Conservation (phyloP, 2,329 filamentous ascomycete species). For the Truncatella angustata region DNA sequence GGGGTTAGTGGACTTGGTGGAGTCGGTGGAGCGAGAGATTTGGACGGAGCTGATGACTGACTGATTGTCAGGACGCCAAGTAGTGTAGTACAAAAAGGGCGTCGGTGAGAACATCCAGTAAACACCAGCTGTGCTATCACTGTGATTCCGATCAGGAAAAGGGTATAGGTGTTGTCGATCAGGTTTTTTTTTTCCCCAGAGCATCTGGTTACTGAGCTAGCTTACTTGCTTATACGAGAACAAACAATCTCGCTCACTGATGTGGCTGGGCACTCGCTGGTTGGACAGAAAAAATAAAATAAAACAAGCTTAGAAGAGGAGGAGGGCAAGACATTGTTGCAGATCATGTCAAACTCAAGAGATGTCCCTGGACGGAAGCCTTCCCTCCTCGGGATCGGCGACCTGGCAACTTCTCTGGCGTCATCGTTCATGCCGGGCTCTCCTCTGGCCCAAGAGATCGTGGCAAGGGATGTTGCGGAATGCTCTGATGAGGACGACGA, state of each 20-base stretch:
- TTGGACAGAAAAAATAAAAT: background rate
- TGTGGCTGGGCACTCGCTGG: background rate
- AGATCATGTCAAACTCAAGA: slow-evolving; percentile 21
- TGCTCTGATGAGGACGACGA: slow-evolving; percentile 54
- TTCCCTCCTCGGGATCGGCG: slow-evolving; percentile 15
- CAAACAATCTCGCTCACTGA: no score
- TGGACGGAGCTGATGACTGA: background rate
- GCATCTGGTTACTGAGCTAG: no score
- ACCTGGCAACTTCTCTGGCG: slow-evolving; percentile 32
- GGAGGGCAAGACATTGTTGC: background rate
- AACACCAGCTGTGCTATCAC: no score
- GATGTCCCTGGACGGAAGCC: slow-evolving; percentile 21
- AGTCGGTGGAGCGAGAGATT: background rate
- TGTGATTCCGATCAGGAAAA: no score
- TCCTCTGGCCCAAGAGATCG: slow-evolving; percentile 63
- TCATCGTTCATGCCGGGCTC: slow-evolving; percentile 58
- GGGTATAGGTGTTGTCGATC: no score
- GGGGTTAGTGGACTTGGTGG: background rate
- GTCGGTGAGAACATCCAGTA: no score
- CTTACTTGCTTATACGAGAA: no score
- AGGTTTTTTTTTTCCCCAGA: no score
- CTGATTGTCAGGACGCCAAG: no score
- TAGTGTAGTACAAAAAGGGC: no score
- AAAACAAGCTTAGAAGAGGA: background rate
- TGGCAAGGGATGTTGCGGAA: slow-evolving; percentile 66